A percentile compares a stretch with the other conserved stretches of the same genome.
Evolutionary conservation across 1,284 basidiomycete species (phyloP).

Genomic region (Sporisorium sorghi): DNA sequence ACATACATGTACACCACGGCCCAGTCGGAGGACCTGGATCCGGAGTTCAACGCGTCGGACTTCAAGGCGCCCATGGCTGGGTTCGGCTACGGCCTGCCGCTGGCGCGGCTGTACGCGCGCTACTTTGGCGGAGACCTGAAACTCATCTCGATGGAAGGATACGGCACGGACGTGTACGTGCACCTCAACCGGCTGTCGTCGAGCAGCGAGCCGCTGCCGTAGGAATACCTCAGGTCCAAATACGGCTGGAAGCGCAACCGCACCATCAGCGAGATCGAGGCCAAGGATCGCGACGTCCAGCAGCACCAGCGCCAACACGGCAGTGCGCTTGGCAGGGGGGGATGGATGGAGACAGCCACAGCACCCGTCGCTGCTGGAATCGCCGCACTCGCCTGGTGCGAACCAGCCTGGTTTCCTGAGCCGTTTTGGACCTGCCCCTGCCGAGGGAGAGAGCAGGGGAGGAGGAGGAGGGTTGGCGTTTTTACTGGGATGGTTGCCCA

Average conservation of each 20-base stretch:
- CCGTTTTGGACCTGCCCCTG: constrained; percentile 53
- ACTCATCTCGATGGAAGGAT: constrained; percentile 95
- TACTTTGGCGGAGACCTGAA: constrained; percentile 98
- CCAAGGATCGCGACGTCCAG: constrained; percentile 22
- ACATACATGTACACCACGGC: constrained; percentile 99
- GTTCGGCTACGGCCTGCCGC: constrained; percentile 85
- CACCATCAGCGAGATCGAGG: constrained; percentile 49
- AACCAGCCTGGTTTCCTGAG: constrained; percentile 13
- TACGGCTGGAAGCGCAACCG: constrained; percentile 52
- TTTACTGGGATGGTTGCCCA: constrained; percentile 29
- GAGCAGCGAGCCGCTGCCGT: constrained; percentile 71
- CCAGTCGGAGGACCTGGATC: constrained; percentile 84
- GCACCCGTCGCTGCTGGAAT: constrained; percentile 34
- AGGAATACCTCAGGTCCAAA: constrained; percentile 58
- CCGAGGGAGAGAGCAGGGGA: neutral
- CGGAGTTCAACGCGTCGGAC: constrained; percentile 88
- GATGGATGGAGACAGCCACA: constrained; percentile 9
- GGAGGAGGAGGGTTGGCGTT: constrained; percentile 28
- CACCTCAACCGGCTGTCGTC: constrained; percentile 81
- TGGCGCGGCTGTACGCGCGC: constrained; percentile 84
- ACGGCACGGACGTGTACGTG: constrained; percentile 77
- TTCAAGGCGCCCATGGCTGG: constrained; percentile 99
- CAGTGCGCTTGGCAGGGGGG: neutral
- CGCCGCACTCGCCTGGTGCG: constrained; percentile 21
- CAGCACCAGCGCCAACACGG: too few species aligned